Percentiles rank a stretch among this genome's conserved stretches.
Conservation (phyloP, 306 rosid species). For the Quercus variabilis region DNA sequence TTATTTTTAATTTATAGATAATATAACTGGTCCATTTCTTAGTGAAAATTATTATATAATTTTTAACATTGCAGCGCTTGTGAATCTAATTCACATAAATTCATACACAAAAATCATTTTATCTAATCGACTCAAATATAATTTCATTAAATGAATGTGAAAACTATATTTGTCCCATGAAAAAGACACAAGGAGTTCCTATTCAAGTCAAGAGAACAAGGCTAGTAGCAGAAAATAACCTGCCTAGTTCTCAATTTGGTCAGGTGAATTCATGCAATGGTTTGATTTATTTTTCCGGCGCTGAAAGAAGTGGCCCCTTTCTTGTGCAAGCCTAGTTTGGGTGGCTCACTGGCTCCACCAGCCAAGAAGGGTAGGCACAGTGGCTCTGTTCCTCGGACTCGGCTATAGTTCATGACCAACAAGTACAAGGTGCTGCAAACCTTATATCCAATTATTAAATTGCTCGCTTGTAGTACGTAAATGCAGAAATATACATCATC, state of each 20-base stretch:
- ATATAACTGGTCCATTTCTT: no score
- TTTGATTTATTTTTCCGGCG: background rate
- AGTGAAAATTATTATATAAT: no score
- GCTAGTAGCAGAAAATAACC: background rate
- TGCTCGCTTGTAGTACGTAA: background rate
- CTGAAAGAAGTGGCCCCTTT: background rate
- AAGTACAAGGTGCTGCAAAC: background rate
- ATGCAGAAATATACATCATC: slow-evolving; percentile 11
- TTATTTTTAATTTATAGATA: no score
- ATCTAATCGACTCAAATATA: no score
- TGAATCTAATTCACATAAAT: no score
- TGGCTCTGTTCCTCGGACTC: background rate
- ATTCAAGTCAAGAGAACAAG: background rate
- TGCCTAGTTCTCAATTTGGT: background rate
- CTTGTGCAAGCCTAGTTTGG: slow-evolving; percentile 8
- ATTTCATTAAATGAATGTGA: no score
- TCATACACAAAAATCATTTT: no score
- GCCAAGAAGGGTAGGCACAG: background rate
- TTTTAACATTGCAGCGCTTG: no score
- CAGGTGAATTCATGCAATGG: slow-evolving; percentile 15
- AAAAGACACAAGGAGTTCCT: no score
- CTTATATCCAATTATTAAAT: background rate
- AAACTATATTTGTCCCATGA: no score
- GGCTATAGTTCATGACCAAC: background rate
- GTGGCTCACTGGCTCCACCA: background rate